Evolutionary conservation across 257 asterid species (phyloP).

Genomic region (Petunia axillaris): DNA sequence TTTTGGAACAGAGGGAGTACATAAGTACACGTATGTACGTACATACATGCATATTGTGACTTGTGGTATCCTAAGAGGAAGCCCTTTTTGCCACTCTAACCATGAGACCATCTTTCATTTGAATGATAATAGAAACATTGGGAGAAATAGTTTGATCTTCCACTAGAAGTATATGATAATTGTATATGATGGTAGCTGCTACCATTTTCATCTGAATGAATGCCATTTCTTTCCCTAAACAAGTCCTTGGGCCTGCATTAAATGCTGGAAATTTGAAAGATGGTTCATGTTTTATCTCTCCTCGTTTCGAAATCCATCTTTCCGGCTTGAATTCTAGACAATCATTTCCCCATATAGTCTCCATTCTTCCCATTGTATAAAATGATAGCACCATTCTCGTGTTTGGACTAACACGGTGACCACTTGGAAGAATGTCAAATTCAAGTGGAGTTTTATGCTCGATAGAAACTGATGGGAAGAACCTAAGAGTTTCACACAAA

Average conservation of each 20-base stretch:
- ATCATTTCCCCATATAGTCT: background rate
- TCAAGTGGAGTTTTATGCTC: background rate
- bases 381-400: background rate
- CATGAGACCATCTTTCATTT: background rate
- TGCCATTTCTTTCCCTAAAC: constrained; percentile 1
- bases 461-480: background rate
- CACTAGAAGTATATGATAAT: background rate
- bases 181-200: background rate
- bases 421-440: background rate
- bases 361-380: constrained; percentile 18
- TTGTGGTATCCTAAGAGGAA: background rate
- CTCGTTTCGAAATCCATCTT: background rate
- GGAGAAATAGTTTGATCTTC: background rate
- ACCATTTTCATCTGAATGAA: background rate
- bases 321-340: background rate
- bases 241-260: background rate
- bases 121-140: background rate
- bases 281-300: background rate
- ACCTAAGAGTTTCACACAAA: background rate
- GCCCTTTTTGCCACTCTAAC: background rate
- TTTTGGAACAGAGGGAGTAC: too few species aligned
- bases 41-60: too few species aligned
- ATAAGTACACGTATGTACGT: too few species aligned
- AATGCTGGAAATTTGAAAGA: background rate
- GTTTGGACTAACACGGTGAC: constrained; percentile 6